Percentiles rank a stretch among this genome's conserved stretches.
Evolutionary conservation across 225 moss, liverwort and hornwort genomes (phyloP).

Genomic region (Ulota crispa): DNA sequence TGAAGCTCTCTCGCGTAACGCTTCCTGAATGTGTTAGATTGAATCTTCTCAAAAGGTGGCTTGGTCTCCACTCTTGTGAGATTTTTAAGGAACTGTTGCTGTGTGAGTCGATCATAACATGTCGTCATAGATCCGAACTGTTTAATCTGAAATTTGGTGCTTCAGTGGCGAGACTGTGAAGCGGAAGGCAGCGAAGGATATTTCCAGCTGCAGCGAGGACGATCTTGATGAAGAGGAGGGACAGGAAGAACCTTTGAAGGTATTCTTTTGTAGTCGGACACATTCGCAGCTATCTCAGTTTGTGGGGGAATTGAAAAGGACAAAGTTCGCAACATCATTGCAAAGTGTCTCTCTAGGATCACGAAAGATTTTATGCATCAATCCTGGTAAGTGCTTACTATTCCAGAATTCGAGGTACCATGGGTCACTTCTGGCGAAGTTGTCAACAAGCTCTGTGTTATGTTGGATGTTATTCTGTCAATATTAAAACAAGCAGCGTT

Average conservation of each 20-base stretch:
- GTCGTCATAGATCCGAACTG: background rate
- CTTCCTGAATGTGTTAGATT: background rate
- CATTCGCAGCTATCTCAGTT: conserved; percentile 97
- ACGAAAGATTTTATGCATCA: conserved; percentile 88
- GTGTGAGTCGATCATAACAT: background rate
- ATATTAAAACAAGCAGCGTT: background rate
- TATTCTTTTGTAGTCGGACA: conserved; percentile 96
- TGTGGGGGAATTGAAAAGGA: conserved; percentile 87
- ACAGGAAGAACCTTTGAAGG: conserved; percentile 80
- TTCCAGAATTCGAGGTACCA: background rate
- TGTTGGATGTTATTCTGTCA: background rate
- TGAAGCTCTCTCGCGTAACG: background rate
- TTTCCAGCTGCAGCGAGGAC: conserved; percentile 65
- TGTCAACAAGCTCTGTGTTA: conserved; percentile 11
- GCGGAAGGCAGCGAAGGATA: conserved; percentile 51
- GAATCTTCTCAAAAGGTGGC: background rate
- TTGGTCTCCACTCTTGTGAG: background rate
- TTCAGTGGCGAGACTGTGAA: conserved; percentile 52
- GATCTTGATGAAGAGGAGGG: conserved; percentile 54
- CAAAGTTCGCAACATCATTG: conserved; percentile 71
- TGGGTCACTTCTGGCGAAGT: conserved; percentile 3
- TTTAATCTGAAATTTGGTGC: conserved; percentile 19
- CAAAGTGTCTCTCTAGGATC: conserved; percentile 81
- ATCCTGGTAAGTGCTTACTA: conserved; percentile 62
- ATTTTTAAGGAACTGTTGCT: background rate